Evolutionary conservation across 1,139 yeast genomes (phyloP).

Genomic region (Blastobotrys buckinghamii): DNA sequence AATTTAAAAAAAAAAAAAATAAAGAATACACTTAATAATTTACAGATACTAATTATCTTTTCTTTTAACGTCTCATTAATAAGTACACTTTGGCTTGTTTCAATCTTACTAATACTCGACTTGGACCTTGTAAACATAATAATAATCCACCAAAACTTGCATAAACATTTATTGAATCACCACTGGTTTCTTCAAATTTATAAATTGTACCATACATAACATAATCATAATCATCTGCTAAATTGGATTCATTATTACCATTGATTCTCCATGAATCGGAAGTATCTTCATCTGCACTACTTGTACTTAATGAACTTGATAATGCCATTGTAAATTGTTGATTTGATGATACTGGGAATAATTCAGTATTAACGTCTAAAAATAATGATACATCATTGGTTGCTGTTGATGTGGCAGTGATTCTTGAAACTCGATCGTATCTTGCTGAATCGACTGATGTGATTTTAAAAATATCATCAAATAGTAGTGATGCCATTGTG

Average conservation of each 20-base stretch:
- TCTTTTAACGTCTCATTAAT: slow-evolving; percentile 77
- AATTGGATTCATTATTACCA: slow-evolving; percentile 69
- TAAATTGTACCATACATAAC: slow-evolving; percentile 98
- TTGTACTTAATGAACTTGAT: slow-evolving; percentile 58
- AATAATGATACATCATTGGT: slow-evolving; percentile 79
- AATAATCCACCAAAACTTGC: slow-evolving; percentile 94
- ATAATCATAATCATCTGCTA: slow-evolving; percentile 96
- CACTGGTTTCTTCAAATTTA: slow-evolving; percentile 85
- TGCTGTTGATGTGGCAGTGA: slow-evolving; percentile 83
- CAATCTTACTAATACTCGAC: slow-evolving; percentile 78
- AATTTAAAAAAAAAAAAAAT: no score
- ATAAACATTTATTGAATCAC: slow-evolving; percentile 68
- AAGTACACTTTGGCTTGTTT: slow-evolving; percentile 93
- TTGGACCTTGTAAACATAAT: slow-evolving; percentile 92
- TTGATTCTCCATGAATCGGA: slow-evolving; percentile 84
- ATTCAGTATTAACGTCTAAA: slow-evolving; percentile 85
- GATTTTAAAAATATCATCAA: slow-evolving; percentile 89
- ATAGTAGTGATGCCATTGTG: slow-evolving; percentile 49
- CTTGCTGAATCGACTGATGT: slow-evolving; percentile 83
- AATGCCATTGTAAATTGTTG: slow-evolving; percentile 85
- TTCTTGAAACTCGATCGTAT: slow-evolving; percentile 87
- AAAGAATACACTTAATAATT: no score
- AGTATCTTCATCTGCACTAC: slow-evolving; percentile 39
- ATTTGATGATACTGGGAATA: slow-evolving; percentile 75
- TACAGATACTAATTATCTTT: no score